Evolutionary conservation across 192 early-diverging fungal genomes (phyloP).

Genomic region (Linnemannia schmuckeri): DNA sequence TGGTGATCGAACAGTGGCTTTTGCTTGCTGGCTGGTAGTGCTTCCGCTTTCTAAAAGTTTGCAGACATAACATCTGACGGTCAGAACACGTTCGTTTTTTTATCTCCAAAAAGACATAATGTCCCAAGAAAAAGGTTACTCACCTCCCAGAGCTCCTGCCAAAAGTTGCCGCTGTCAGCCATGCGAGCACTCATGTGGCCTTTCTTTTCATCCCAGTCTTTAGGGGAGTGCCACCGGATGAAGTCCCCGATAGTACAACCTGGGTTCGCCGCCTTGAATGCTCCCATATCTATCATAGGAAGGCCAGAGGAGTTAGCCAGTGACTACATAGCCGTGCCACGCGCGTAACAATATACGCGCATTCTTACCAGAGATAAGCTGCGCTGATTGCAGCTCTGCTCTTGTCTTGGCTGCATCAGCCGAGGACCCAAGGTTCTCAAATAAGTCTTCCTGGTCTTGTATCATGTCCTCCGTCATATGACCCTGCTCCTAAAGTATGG

Average conservation of each 20-base stretch:
- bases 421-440: constrained; percentile 82
- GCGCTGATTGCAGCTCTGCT: constrained; percentile 80
- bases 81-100: not conserved
- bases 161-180: constrained; percentile 83
- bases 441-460: constrained; percentile 78
- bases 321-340: not conserved
- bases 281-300: constrained; percentile 78
- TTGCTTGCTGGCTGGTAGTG: constrained; percentile 77
- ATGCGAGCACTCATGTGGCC: constrained; percentile 79
- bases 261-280: constrained; percentile 96
- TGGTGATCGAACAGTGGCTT: constrained; percentile 82
- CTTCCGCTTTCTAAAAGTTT: constrained; percentile 55
- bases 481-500: constrained; percentile 67
- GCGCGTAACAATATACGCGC: not conserved
- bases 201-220: constrained; percentile 76
- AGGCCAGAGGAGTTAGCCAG: not conserved
- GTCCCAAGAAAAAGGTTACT: constrained; percentile 9
- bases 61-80: not conserved
- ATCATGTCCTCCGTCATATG: constrained; percentile 93
- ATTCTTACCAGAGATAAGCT: constrained; percentile 71
- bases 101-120: not conserved
- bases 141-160: constrained; percentile 88
- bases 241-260: constrained; percentile 84
- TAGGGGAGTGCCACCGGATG: constrained; percentile 94
- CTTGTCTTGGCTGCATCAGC: constrained; percentile 75